phyloP scores from a whole-genome alignment of 768 basidiomycete species.

The Cyclocybe cylindracea region DNA sequence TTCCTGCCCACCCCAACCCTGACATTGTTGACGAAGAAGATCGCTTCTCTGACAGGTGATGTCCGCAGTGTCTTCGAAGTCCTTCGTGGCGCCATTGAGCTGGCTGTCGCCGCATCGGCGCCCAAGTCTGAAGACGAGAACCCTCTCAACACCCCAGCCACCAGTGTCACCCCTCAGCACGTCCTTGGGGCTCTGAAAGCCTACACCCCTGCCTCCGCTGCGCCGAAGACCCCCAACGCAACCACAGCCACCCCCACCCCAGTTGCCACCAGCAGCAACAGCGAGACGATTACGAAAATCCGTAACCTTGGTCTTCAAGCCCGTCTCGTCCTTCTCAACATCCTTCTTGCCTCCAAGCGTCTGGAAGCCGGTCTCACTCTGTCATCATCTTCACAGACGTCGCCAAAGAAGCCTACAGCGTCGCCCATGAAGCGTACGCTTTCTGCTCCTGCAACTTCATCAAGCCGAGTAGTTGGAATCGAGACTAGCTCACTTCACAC shows the following conservation, averaged over 20 bases:
- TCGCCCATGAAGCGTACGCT: conserved; percentile 56
- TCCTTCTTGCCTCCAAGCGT: conserved; percentile 67
- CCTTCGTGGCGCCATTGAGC: no score
- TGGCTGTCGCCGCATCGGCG: conserved; percentile 42
- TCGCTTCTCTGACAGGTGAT: conserved; percentile 82
- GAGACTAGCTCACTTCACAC: conserved; percentile 63
- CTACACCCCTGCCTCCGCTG: conserved; percentile 49
- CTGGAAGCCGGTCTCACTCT: conserved; percentile 58
- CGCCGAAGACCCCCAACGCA: conserved; percentile 21
- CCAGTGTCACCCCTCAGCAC: conserved; percentile 64
- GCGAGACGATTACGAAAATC: conserved; percentile 68
- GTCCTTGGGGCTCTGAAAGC: conserved; percentile 77
- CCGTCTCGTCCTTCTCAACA: conserved; percentile 64
- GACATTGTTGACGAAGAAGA: conserved; percentile 74
- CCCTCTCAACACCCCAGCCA: conserved; percentile 33
- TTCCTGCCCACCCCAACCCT: conserved; percentile 68
- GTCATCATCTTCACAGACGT: conserved; percentile 34
- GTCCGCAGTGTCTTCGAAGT: conserved; percentile 78
- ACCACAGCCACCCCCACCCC: conserved; percentile 20
- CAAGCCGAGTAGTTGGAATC: conserved; percentile 37
- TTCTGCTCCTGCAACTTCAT: conserved; percentile 29
- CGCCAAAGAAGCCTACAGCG: conserved; percentile 35
- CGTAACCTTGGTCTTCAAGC: conserved; percentile 72
- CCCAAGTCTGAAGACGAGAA: conserved; percentile 29
- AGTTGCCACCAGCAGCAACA: conserved; percentile 35